Evolutionary conservation across 768 basidiomycete genomes (phyloP).

Genomic region (Boletus fagicola): DNA sequence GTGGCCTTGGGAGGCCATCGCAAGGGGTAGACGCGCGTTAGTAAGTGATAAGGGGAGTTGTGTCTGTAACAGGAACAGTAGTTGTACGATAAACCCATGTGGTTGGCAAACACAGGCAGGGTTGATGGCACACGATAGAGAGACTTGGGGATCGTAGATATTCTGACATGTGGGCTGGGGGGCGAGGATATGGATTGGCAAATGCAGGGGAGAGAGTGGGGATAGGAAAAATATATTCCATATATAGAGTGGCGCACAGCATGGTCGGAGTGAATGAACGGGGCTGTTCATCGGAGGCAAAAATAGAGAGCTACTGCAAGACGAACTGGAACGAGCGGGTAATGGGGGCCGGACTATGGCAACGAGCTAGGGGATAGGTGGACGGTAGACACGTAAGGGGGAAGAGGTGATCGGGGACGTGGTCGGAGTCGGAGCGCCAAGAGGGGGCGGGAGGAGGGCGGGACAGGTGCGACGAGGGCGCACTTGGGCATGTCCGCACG

Average conservation of each 20-base stretch:
- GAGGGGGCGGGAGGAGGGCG: not conserved
- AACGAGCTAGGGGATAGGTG: not conserved
- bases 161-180: not conserved
- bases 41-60: constrained; percentile 1
- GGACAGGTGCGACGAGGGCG: constrained; percentile 8
- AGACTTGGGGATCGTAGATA: not conserved
- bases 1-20: not conserved
- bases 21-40: not conserved
- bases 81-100: not conserved
- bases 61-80: constrained; percentile 12
- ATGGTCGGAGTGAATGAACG: not conserved
- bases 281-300: constrained; percentile 11
- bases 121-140: not conserved
- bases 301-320: constrained; percentile 1
- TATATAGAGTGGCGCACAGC: constrained; percentile 15
- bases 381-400: too few species aligned
- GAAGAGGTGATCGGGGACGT: too few species aligned
- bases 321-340: not conserved
- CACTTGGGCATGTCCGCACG: constrained; percentile 13
- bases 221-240: not conserved
- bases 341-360: not conserved
- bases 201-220: constrained; percentile 1
- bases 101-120: not conserved
- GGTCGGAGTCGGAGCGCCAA: not conserved
- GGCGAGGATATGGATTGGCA: not conserved